Base-by-base conservation (phyloP, 805 yeast genomes). In the Teunomyces funiuensis region DNA sequence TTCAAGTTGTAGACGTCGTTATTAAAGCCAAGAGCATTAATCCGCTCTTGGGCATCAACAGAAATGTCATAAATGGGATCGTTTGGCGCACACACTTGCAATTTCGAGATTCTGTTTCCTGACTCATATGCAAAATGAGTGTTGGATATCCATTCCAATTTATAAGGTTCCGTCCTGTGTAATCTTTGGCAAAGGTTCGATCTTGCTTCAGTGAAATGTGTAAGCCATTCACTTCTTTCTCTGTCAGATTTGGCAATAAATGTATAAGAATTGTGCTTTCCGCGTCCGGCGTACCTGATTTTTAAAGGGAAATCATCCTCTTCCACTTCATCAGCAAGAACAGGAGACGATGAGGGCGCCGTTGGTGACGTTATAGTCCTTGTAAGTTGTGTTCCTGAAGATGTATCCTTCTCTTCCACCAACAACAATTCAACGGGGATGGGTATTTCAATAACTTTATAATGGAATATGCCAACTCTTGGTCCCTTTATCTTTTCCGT, bases 61-160 rank as follows among this genome's bases (percentile, higher is more conserved):
- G 67, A 45, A 17, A 59, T 41, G 5, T 48, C 49, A 52, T 75
- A 75, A 26, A 81, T 59, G 5, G 77, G 82, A 18, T 83, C 82
- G 13, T 73, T 68, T 15, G 72, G 65, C 0, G 79, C 73, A 40
- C 77, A 70, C 1, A 77, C 58, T 4, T 83, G 85, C 29, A 84
- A 40, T 52, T 75, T 80, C 2, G 57, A 57, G 1, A 81, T 71
- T 15, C 73, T 67, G 29, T 72, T 76, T 6, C 71, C 63, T 3
- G 70, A 74, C n/a, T 79, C 84, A 57, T 82, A 85, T 2, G 81
- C 83, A 61, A 86, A 87, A 41, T 73, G 69, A 18, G 74, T 69
- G 50, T 81, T 84, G 5, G 83, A 67, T 5, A 87, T 54, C 5
- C 77, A 70, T 26, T 66, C 62, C 28, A 85, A 54, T 7, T 66